Evolutionary conservation across 768 basidiomycete genomes (phyloP).

Genomic region (Tulasnella sp.): DNA sequence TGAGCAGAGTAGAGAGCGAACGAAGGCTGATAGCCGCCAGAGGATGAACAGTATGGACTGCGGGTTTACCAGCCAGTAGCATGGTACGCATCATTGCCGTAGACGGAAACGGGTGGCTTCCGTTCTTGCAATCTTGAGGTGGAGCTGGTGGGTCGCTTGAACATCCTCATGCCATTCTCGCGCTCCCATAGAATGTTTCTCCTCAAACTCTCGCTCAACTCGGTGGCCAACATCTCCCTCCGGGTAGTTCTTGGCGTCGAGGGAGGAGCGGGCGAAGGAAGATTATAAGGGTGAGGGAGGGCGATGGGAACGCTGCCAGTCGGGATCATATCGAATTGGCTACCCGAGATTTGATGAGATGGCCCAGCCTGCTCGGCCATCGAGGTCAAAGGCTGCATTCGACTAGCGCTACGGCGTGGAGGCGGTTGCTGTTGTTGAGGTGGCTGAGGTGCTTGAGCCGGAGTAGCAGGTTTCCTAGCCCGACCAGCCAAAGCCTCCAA

Average conservation of each 20-base stretch:
- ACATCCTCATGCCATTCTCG: constrained; percentile 24
- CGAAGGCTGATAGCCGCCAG: not conserved
- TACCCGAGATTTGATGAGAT: not conserved
- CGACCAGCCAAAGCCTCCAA: constrained; percentile 23
- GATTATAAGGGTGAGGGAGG: constrained; percentile 53
- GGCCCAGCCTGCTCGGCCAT: not conserved
- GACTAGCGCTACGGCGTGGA: not conserved
- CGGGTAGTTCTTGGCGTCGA: constrained; percentile 82
- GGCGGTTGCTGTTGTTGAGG: constrained; percentile 9
- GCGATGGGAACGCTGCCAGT: constrained; percentile 21
- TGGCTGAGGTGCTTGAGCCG: constrained; percentile 29
- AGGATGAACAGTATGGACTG: not conserved
- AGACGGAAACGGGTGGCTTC: constrained; percentile 13
- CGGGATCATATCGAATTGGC: constrained; percentile 8
- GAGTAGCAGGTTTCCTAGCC: not conserved
- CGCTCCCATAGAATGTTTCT: constrained; percentile 70
- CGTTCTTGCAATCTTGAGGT: constrained; percentile 1
- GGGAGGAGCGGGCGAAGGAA: constrained; percentile 55
- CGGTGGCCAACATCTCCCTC: constrained; percentile 72
- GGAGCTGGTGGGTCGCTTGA: not conserved
- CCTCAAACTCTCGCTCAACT: constrained; percentile 76
- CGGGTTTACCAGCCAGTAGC: constrained; percentile 21
- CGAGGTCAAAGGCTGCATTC: not conserved
- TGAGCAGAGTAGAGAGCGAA: not conserved
- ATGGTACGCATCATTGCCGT: constrained; percentile 19